Conservation (phyloP, 345 rosid species). For the Crucihimalaya himalaica region DNA sequence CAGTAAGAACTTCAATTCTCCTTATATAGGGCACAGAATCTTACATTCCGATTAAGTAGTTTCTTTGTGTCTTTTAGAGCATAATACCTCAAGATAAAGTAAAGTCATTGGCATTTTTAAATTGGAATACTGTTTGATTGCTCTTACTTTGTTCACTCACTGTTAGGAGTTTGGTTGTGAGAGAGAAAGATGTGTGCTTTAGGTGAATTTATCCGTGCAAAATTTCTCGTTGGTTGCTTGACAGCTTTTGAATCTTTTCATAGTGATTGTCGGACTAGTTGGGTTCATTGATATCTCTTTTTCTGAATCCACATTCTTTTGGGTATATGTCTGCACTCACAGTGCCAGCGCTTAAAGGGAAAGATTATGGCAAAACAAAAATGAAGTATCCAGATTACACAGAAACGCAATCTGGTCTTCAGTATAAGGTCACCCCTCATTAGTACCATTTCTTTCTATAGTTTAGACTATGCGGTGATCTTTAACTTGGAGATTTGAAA, state of each 20-base stretch:
- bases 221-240: too few relatives aligned
- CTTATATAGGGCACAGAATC: not conserved
- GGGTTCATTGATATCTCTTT: not conserved
- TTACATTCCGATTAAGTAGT: not conserved
- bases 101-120: not conserved
- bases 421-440: conserved; percentile 70
- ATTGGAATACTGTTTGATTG: conserved; percentile 9
- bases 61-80: not conserved
- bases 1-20: conserved; percentile 44
- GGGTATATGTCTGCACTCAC: not conserved
- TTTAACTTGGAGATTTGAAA: conserved; percentile 30
- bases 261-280: not conserved
- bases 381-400: conserved; percentile 86
- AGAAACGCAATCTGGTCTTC: conserved; percentile 86
- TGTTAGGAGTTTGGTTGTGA: not conserved
- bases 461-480: not conserved
- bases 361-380: conserved; percentile 92
- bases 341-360: conserved; percentile 95
- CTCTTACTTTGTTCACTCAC: not conserved
- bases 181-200: conserved; percentile 1
- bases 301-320: not conserved
- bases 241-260: too few relatives aligned
- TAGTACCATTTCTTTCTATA: not conserved
- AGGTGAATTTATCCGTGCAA: not conserved
- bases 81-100: not conserved